Evolutionary conservation across 73 alveolate species (phyloP).

Genomic region (Breviolum minutum): DNA sequence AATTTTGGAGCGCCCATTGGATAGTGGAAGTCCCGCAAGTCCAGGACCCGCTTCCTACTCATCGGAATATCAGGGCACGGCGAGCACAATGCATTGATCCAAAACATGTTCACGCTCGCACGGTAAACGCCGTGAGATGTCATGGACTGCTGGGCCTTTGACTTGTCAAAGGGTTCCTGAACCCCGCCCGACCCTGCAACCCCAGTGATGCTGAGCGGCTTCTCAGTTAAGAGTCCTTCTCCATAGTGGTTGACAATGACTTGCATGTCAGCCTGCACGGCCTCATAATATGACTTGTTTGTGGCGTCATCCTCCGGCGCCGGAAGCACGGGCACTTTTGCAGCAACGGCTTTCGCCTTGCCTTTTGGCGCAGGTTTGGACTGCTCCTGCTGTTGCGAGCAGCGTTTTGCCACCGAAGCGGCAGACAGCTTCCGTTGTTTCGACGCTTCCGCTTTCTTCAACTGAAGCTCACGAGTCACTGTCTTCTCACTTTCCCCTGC

Average conservation of each 20-base stretch:
- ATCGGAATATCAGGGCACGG: conserved; percentile 1
- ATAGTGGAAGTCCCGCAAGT: not conserved
- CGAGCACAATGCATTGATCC: not conserved
- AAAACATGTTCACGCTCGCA: not conserved
- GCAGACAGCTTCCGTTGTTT: not conserved
- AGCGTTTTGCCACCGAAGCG: not conserved
- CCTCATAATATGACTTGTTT: not conserved
- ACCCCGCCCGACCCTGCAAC: not conserved
- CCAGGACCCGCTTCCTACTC: not conserved
- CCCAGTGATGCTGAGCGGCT: not conserved
- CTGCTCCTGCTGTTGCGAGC: not conserved
- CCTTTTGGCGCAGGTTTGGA: not conserved
- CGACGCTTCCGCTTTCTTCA: not conserved
- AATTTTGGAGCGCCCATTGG: not conserved
- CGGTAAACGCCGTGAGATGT: conserved; percentile 2
- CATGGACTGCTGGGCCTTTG: not conserved
- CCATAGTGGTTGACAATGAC: not conserved
- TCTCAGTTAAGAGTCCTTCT: not conserved
- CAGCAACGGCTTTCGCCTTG: not conserved
- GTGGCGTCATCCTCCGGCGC: not conserved
- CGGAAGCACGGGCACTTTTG: not conserved
- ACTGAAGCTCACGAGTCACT: not conserved
- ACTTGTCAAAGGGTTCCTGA: conserved; percentile 8
- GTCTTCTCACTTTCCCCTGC: not conserved
- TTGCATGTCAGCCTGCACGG: not conserved